phyloP scores from a whole-genome alignment of 2,329 filamentous ascomycete species.

The Fusarium mundagurra region DNA sequence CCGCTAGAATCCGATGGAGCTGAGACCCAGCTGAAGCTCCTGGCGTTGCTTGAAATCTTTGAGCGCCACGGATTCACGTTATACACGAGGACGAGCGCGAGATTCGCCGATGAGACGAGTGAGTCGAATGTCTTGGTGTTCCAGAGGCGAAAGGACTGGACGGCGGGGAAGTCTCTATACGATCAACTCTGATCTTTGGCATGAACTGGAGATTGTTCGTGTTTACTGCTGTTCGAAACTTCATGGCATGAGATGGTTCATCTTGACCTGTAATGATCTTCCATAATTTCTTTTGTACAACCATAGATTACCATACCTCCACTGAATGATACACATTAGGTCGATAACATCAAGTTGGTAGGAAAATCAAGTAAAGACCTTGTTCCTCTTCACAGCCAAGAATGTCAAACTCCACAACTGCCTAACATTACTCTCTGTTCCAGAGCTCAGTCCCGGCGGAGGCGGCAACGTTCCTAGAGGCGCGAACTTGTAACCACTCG shows the following conservation, averaged over 20 bases:
- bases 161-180: not conserved
- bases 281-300: no score
- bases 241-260: not conserved
- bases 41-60: slow-evolving; percentile 4
- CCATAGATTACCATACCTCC: accelerated
- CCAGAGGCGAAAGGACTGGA: not conserved
- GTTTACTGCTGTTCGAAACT: no score
- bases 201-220: not conserved
- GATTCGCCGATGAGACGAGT: not conserved
- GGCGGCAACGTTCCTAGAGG: slow-evolving; percentile 35
- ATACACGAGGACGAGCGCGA: not conserved
- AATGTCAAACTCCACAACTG: slow-evolving; percentile 37
- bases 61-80: slow-evolving; percentile 13
- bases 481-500: slow-evolving; percentile 34
- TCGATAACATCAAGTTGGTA: no score
- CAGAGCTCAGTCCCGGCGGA: slow-evolving; percentile 13
- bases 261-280: no score
- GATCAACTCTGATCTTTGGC: not conserved
- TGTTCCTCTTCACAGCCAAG: slow-evolving; percentile 27
- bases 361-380: not conserved
- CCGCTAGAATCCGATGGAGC: not conserved
- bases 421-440: slow-evolving; percentile 31
- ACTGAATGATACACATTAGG: accelerated
- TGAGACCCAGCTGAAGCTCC: slow-evolving; percentile 5
- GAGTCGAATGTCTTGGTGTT: slow-evolving; percentile 21